These are phyloP conservation scores for Pythium grandisporangium DNA, from an alignment of 352 stramenopile genomes.

Conservation along the genomic window DNA sequence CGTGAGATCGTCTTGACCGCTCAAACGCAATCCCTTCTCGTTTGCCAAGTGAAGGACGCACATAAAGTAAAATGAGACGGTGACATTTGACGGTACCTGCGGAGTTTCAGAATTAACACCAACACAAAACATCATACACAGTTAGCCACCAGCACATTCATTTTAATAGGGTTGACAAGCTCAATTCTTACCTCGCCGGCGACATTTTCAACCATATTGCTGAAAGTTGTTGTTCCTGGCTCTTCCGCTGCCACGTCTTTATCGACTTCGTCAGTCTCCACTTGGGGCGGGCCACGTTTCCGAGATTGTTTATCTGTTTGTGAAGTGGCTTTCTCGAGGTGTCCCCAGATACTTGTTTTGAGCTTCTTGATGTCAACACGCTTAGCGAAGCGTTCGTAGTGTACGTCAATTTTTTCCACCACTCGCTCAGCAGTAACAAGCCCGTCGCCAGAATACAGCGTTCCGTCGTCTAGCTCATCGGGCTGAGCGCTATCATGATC, in stretches of 20 bases:
- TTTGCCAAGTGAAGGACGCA: slow-evolving; percentile 98
- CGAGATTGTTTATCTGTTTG: too few species aligned
- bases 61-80: slow-evolving; percentile 98
- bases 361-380: slow-evolving; percentile 96
- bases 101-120: too few species aligned
- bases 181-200: slow-evolving; percentile 47
- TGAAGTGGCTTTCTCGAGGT: slow-evolving; percentile 47
- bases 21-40: slow-evolving; percentile 93
- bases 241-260: slow-evolving; percentile 11
- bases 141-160: too few species aligned
- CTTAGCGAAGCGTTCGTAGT: slow-evolving; percentile 93
- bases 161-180: too few species aligned
- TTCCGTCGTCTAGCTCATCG: slow-evolving; percentile 14
- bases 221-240: slow-evolving; percentile 59
- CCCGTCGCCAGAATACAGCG: slow-evolving; percentile 39
- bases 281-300: slow-evolving; percentile 5
- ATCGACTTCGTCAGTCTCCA: slow-evolving; percentile 18
- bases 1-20: slow-evolving; percentile 61
- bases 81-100: slow-evolving; percentile 90
- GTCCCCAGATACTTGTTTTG: slow-evolving; percentile 93
- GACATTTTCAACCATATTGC: slow-evolving; percentile 87
- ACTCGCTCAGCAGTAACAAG: slow-evolving; percentile 86
- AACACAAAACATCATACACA: slow-evolving; percentile 2
- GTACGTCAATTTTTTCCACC: slow-evolving; percentile 92
- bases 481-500: slow-evolving; percentile 16